Evolutionary conservation across 2,329 filamentous ascomycete species (phyloP), one percentile per base, ranked within the genome.

Genomic region (Colletotrichum sp.): DNA sequence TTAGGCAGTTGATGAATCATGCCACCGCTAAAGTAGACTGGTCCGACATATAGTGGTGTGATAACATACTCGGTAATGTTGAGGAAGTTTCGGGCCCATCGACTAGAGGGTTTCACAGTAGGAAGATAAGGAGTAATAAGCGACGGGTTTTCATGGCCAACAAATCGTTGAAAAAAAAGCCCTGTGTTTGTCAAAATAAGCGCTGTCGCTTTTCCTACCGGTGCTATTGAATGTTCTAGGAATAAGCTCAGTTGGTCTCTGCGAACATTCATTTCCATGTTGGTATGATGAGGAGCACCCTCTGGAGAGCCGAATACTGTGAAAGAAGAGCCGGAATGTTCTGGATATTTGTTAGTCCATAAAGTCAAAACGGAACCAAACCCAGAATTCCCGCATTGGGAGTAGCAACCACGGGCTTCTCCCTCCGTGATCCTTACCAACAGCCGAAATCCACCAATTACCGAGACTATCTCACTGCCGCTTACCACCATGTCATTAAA

Each of bases 401-500:
- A 28, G 48, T 32, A 30, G 48, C 28, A 28, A 7, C 55, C 48
- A 67, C 62, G 66, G 71, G 56, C 32, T 7, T 60, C 24, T 38
- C n/a, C 69, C 58, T 75, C 73, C 73, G 73, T 64, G 56, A 67
- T 64, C 38, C 55, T 56, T 32, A n/a, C 18, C 32, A 24, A 36
- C 38, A 55, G 30, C 56, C 43, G 62, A 72, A 75, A 75, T 73
- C 73, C 69, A 75, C 73, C 69, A 75, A 75, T 75, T 72, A 75
- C 69, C 52, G 71, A 61, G 36, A 71, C 60, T 24, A 38, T 15
- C 61, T 52, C 21, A 48, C 69, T 68, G 38, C 64, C 73, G 62
- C 69, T 75, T 62, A 71, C 69, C 56, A 26, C 30, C 38, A 36
- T 8, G 3, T 65, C 30, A 56, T 64, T 61, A 65, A 58, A 62